A percentile compares a stretch with the other conserved stretches of the same genome.
These are phyloP conservation scores for Endotrypanum monterogeii DNA, from an alignment of 208 protist species.

Conservation along the genomic window DNA sequence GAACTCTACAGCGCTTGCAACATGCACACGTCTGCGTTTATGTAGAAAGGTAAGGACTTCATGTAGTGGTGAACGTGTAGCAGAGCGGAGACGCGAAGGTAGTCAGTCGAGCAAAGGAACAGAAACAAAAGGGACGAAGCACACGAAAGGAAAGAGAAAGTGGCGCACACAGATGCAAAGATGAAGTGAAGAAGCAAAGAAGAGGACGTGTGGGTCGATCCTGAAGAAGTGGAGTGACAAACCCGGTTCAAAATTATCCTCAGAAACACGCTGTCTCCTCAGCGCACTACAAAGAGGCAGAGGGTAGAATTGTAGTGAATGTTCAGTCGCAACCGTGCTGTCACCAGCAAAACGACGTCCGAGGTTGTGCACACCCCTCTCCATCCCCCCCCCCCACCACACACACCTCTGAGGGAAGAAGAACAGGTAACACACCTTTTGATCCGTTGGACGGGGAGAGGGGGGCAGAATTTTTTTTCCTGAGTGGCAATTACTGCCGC, in stretches of 20 bases:
- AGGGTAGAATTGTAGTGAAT: not conserved
- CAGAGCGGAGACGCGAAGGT: not conserved
- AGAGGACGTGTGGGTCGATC: not conserved
- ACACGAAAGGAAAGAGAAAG: too few species aligned
- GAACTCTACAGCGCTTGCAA: not conserved
- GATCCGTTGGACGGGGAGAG: too few species aligned
- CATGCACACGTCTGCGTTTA: not conserved
- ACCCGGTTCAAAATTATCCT: too few species aligned
- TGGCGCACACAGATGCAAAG: not conserved
- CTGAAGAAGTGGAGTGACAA: not conserved
- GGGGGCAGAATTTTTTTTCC: too few species aligned
- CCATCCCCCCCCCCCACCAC: not conserved
- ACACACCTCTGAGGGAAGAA: too few species aligned
- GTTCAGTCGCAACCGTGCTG: not conserved
- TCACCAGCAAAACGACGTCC: not conserved
- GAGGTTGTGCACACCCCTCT: not conserved
- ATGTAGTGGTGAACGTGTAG: not conserved
- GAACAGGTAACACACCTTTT: too few species aligned
- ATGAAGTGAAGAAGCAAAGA: not conserved
- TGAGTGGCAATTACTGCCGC: too few species aligned
- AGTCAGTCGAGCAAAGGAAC: not conserved
- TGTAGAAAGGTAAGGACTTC: not conserved
- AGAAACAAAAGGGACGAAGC: not conserved
- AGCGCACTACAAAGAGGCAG: not conserved
- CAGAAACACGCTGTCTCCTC: not conserved